Percentiles rank a stretch among this genome's conserved stretches.
These are phyloP conservation scores for Candida pseudoglaebosa DNA, from an alignment of 805 yeast species.

Conservation along the genomic window DNA sequence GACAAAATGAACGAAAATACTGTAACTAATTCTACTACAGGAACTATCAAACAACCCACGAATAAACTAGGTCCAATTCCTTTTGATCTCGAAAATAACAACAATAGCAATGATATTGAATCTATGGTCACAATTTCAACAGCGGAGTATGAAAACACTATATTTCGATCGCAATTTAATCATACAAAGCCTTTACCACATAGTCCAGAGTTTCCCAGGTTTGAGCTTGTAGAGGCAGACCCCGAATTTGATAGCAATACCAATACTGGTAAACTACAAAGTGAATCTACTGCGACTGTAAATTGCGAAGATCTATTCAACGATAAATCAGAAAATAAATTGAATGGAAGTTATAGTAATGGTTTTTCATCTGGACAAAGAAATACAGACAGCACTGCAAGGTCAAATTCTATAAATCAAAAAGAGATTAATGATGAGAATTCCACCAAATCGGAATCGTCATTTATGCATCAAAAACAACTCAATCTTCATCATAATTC, in stretches of 20 bases:
- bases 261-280: constrained; percentile 1
- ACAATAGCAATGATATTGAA: constrained; percentile 16
- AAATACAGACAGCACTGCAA: constrained; percentile 1
- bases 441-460: background rate
- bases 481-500: constrained; percentile 2
- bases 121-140: constrained; percentile 35
- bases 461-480: constrained; percentile 1
- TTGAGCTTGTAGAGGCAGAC: background rate
- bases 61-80: background rate
- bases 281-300: background rate
- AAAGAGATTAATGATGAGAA: background rate
- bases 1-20: background rate
- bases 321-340: background rate
- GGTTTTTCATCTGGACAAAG: constrained; percentile 1
- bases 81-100: background rate
- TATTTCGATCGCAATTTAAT: constrained; percentile 36
- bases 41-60: background rate
- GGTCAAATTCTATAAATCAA: constrained; percentile 1
- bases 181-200: constrained; percentile 22
- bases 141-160: constrained; percentile 32
- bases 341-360: background rate
- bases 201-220: constrained; percentile 7
- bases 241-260: background rate
- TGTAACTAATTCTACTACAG: background rate
- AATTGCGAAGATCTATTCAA: background rate